Percentiles rank a stretch among this genome's conserved stretches.
Evolutionary conservation across 2,329 filamentous ascomycete genomes (phyloP).

Genomic region (Penicillium sp.): DNA sequence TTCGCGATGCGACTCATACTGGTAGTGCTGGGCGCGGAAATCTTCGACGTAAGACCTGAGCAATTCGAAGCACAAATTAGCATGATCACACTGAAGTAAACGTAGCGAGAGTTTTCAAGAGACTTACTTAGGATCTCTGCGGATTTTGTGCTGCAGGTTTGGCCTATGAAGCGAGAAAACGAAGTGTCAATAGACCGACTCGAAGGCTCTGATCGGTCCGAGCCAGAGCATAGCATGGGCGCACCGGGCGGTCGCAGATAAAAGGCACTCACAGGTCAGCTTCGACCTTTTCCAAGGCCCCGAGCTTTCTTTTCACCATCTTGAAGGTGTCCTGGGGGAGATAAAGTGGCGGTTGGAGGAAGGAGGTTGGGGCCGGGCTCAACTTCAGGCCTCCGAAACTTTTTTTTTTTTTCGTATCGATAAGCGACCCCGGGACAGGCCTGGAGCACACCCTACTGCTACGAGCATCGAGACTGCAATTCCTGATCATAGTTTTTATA

Average conservation of each 20-base stretch:
- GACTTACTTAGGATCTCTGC: constrained; percentile 73
- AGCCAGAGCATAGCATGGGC: not conserved
- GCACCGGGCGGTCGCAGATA: constrained; percentile 1
- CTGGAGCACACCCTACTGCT: not conserved
- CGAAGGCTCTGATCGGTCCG: constrained; percentile 9
- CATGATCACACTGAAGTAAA: not conserved
- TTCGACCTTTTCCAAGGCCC: constrained; percentile 91
- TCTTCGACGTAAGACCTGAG: constrained; percentile 81
- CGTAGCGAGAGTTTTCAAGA: not conserved
- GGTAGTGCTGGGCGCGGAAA: constrained; percentile 81
- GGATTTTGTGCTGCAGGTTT: constrained; percentile 88
- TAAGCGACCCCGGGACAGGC: constrained; percentile 25
- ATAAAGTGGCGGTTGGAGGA: constrained; percentile 38
- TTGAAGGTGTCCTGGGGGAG: constrained; percentile 5
- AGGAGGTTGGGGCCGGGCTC: constrained; percentile 64
- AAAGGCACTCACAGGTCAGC: constrained; percentile 67
- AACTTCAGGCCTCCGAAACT: constrained; percentile 54
- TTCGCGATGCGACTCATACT: constrained; percentile 87
- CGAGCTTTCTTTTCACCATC: constrained; percentile 86
- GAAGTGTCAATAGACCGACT: constrained; percentile 22
- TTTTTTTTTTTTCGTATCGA: constrained; percentile 35
- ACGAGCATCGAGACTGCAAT: not conserved
- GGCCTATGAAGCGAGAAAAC: constrained; percentile 51
- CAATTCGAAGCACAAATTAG: constrained; percentile 4
- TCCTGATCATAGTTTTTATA: not conserved